Evolutionary conservation across 129 eudicot species (phyloP).

Genomic region (Daucus carota): DH1_v3.0 NC_030385.2:637001-637500

Average conservation of each 20-base stretch:
- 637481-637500: conserved; percentile 61
- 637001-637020: not conserved
- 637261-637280: not conserved
- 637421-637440: conserved; percentile 76
- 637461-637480: conserved; percentile 52
- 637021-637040: no score
- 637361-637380: conserved; percentile 86
- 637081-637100: no score
- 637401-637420: conserved; percentile 77
- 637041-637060: not conserved
- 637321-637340: conserved; percentile 79
- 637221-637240: not conserved
- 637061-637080: not conserved
- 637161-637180: not conserved
- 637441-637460: conserved; percentile 53
- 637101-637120: not conserved
- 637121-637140: not conserved
- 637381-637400: conserved; percentile 71
- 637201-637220: not conserved
- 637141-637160: not conserved
- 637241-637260: not conserved
- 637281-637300: conserved; percentile 24
- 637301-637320: conserved; percentile 81
- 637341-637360: conserved; percentile 61
- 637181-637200: not conserved